A percentile compares a stretch with the other conserved stretches of the same genome.
Evolutionary conservation across 2,329 filamentous ascomycete genomes (phyloP).

Genomic region (Cytospora chrysosperma): DNA sequence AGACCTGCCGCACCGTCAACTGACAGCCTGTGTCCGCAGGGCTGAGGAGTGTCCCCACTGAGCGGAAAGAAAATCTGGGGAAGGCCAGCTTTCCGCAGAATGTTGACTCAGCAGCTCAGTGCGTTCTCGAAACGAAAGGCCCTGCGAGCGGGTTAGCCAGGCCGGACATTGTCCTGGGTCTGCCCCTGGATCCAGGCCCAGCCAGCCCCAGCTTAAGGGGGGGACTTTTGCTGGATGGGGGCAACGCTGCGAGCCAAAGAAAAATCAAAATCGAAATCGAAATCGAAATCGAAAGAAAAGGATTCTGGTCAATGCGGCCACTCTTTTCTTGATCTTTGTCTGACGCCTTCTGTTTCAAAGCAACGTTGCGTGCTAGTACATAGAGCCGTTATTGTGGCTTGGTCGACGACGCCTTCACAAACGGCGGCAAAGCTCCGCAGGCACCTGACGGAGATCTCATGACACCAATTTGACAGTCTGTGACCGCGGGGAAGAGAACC

Average conservation of each 20-base stretch:
- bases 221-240: not conserved
- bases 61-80: not conserved
- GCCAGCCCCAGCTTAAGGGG: no score
- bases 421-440: not conserved
- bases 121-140: no score
- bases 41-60: not conserved
- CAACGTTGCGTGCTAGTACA: not conserved
- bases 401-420: not conserved
- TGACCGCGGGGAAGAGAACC: not conserved
- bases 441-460: not conserved
- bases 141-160: not conserved
- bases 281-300: not conserved
- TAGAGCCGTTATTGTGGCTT: not conserved
- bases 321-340: no score
- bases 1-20: no score
- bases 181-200: not conserved
- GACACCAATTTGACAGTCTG: not conserved
- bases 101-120: not conserved
- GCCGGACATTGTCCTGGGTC: not conserved
- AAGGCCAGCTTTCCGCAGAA: not conserved
- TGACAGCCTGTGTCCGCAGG: not conserved
- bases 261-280: not conserved
- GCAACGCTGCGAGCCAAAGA: not conserved
- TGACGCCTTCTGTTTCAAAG: not conserved
- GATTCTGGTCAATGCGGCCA: not conserved